Percentiles rank a stretch among this genome's conserved stretches.
Conservation (phyloP, 257 asterid species). For the Solanum dulcamara region DNA sequence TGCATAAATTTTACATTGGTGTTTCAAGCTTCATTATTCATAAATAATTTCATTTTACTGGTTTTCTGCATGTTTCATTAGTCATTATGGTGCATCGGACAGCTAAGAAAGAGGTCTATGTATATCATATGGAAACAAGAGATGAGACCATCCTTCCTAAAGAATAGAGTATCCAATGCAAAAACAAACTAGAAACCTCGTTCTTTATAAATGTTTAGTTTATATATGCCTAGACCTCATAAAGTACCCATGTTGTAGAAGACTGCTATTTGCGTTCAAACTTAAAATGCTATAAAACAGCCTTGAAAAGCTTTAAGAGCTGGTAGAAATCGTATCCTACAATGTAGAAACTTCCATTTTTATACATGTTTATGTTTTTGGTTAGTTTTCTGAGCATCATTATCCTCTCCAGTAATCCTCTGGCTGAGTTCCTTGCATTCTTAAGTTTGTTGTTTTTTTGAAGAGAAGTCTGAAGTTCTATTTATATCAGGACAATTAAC, state of each 20-base stretch:
- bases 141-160: not conserved
- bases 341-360: not conserved
- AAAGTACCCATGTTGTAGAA: not conserved
- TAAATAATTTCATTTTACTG: not conserved
- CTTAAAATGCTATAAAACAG: not conserved
- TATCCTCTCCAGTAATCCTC: not conserved
- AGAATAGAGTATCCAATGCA: not conserved
- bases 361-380: not conserved
- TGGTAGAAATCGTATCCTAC: not conserved
- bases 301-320: not conserved
- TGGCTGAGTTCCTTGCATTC: not conserved
- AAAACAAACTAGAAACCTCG: not conserved
- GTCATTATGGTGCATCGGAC: not conserved
- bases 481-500: not conserved
- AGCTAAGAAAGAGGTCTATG: not conserved
- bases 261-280: not conserved
- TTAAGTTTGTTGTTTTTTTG: not conserved
- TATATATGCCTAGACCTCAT: not conserved
- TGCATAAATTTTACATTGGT: not conserved
- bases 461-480: not conserved
- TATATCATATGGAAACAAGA: not conserved
- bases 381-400: not conserved
- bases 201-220: not conserved
- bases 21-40: not conserved
- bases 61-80: not conserved